Base-by-base conservation (phyloP, 805 yeast species). In the Wickerhamiella azymoides region DNA sequence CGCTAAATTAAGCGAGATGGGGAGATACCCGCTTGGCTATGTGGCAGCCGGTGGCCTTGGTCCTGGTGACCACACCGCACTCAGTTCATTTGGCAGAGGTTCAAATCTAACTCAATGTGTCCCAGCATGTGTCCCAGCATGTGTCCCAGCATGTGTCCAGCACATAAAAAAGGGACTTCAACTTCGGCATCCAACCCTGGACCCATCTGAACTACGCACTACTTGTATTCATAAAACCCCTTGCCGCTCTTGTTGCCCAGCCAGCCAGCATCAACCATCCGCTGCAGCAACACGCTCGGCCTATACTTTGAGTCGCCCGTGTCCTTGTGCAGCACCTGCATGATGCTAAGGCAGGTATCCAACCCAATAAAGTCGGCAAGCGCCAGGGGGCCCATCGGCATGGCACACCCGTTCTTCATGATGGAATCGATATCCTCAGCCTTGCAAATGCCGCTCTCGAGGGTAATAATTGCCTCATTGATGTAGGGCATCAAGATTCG, bases 341-440 rank as follows among this genome's bases (percentile, higher is more conserved):
- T 61, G 51, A 67, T 66, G 25, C 69, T 63, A 36, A 65, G 56
- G 42, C 69, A 65, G 7, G 71, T 67, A 50, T 67, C 71, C 16
- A 67, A 60, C 17, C 71, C 71, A 45, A 67, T 64, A 47, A 67
- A 65, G 49, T 67, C 71, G 14, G 71, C 71, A 24, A 67, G 57
- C 13, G 61, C 63, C 26, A 67, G 53, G 2, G 71, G 71, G 6
- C 71, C 71, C 69, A 67, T 65, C 19, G 71, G 71, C 69, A 67
- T 63, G 21, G 70, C 71, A 49, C 71, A 67, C 21, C 71, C 71
- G 49, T 64, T 65, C 55, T 60, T 62, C 70, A 67, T 66, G 52
- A 67, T 67, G 49, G 53, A 63, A 55, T 67, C 71, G 45, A 67
- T 65, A 48, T 65, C 69, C 48, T 67, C 68, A 47, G 60, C 57